Conservation (phyloP, 768 basidiomycete species). For the Artomyces pyxidatus region DNA sequence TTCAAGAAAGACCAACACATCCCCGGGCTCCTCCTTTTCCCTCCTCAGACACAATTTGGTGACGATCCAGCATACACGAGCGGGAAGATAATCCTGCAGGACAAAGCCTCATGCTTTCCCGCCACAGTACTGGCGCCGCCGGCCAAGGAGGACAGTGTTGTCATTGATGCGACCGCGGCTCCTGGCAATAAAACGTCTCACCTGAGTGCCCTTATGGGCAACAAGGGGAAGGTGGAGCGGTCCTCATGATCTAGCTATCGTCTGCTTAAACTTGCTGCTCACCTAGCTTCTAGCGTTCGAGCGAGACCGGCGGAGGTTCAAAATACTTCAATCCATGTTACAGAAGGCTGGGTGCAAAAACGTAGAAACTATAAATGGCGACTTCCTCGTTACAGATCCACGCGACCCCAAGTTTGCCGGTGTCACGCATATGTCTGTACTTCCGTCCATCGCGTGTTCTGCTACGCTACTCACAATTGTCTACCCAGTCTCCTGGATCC, state of each 20-base stretch:
- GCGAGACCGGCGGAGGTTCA: slow-evolving; percentile 71
- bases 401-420: slow-evolving; percentile 47
- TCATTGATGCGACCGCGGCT: slow-evolving; percentile 93
- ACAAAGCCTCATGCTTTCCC: slow-evolving; percentile 97
- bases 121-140: slow-evolving; percentile 80
- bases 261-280: no score
- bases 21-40: slow-evolving; percentile 71
- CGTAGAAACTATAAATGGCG: slow-evolving; percentile 61
- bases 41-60: slow-evolving; percentile 58
- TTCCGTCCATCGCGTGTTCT: not conserved
- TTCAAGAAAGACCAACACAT: slow-evolving; percentile 78
- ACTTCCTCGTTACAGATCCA: slow-evolving; percentile 81
- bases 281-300: slow-evolving; percentile 81
- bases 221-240: slow-evolving; percentile 68
- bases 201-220: slow-evolving; percentile 79
- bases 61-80: slow-evolving; percentile 62
- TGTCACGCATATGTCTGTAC: slow-evolving; percentile 81
- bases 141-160: slow-evolving; percentile 38
- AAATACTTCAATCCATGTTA: slow-evolving; percentile 81
- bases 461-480: not conserved
- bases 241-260: slow-evolving; percentile 1
- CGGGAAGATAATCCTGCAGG: slow-evolving; percentile 88
- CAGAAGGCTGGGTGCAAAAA: slow-evolving; percentile 79
- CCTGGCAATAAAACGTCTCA: slow-evolving; percentile 98
- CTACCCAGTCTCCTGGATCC: slow-evolving; percentile 79